Evolutionary conservation across 2,329 filamentous ascomycete genomes (phyloP).

Genomic region (Coniochaeta hoffmannii): DNA sequence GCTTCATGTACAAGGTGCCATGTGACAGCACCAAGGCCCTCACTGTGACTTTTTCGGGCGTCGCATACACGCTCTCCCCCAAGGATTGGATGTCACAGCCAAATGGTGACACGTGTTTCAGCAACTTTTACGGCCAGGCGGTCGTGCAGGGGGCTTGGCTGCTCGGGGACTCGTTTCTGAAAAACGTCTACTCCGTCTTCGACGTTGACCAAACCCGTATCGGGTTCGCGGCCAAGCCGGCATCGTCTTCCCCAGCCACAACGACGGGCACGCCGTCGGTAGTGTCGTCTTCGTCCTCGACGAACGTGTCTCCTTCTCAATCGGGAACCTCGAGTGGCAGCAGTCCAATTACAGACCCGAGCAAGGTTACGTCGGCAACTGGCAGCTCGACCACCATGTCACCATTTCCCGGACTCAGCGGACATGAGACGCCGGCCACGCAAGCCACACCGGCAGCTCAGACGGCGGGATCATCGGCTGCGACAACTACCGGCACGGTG

Average conservation of each 20-base stretch:
- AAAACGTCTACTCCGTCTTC: conserved; percentile 84
- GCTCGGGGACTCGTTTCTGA: conserved; percentile 78
- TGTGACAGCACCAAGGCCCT: conserved; percentile 58
- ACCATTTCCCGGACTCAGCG: conserved; percentile 23
- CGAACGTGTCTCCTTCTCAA: not conserved
- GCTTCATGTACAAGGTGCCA: conserved; percentile 62
- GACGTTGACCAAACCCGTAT: conserved; percentile 63
- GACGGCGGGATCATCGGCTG: conserved; percentile 9
- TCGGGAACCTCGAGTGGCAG: not conserved
- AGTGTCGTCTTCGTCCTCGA: not conserved
- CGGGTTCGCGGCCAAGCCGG: conserved; percentile 33
- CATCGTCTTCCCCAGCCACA: conserved; percentile 12
- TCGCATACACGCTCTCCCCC: conserved; percentile 57
- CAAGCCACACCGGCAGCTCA: conserved; percentile 15
- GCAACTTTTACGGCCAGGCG: conserved; percentile 67
- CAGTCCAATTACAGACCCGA: not conserved
- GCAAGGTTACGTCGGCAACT: conserved; percentile 7
- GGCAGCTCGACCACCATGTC: conserved; percentile 7
- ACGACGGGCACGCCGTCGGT: conserved; percentile 7
- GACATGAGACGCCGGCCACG: conserved; percentile 25
- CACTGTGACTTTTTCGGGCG: conserved; percentile 60
- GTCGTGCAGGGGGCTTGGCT: conserved; percentile 65
- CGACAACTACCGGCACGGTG: conserved; percentile 13
- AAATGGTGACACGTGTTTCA: conserved; percentile 47
- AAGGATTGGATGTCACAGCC: conserved; percentile 60